Base-by-base conservation (phyloP, 2,329 filamentous ascomycete genomes). In the Allantophomopsis cytisporea region DNA sequence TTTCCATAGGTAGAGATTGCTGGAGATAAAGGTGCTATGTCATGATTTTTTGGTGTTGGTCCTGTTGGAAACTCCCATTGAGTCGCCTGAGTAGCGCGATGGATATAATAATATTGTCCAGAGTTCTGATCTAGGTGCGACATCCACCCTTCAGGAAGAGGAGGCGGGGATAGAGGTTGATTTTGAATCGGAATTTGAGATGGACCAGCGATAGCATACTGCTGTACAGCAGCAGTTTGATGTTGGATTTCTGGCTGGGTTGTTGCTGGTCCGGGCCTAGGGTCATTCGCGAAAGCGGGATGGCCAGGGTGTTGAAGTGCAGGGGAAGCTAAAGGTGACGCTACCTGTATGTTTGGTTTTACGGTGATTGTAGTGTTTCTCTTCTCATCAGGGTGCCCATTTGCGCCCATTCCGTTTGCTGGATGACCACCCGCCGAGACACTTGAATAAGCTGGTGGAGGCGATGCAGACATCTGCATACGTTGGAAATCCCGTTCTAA, bases 61-160 rank as follows among this genome's bases (percentile, higher is more conserved):
- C 89, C 89, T 61, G 95, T 96, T 20, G 91, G 91, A 49, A 96
- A 96, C 54, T 98, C 91, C 91, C 91, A 98, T 56, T 98, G 91
- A 1, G 91, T 98, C 2, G 88, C 86, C 56, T 96, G 91, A 1
- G 85, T 88, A 2, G 88, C 83, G 21, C 98, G 70, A 58, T 98
- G 91, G 43, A 98, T 98, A 54, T 98, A 98, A 60, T 98, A 98
- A 60, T 96, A 98, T 55, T 96, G 89, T 1, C 91, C 91, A 2
- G 89, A 96, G 55, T 83, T 94, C 48, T 86, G 83, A 56, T 98
- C 91, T 4, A 96, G 69, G 58, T 96, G 91, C 15, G 91, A 86
- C 53, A 98, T 96, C 91, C 91, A 98, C 28, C 91, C 91, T 62
- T 98, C 91, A 5, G 91, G 91, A 13, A 98, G 69, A 2, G 89